These are phyloP conservation scores for Botrytis elliptica DNA, from an alignment of 2,329 filamentous ascomycete genomes.

Conservation along the genomic window DNA sequence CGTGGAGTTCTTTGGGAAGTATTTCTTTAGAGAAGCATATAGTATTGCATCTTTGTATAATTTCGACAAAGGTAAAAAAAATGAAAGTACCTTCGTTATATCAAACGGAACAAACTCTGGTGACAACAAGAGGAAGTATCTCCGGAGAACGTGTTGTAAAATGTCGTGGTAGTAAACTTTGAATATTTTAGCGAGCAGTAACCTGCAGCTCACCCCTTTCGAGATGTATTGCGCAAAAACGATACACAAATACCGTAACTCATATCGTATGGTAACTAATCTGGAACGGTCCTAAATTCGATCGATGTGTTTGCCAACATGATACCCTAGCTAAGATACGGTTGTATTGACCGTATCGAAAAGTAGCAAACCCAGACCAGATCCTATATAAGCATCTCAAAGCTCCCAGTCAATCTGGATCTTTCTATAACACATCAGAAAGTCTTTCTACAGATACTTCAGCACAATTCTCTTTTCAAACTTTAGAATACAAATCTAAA, in stretches of 20 bases:
- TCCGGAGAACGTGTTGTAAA: not conserved
- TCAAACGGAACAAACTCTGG: too few species aligned
- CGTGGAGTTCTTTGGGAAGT: too few species aligned
- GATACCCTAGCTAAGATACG: not conserved
- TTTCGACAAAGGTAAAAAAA: not conserved
- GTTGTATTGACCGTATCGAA: not conserved
- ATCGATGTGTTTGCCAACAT: not conserved
- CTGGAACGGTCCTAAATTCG: rapidly evolving
- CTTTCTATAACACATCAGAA: not conserved
- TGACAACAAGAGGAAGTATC: too few species aligned
- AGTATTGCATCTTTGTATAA: not conserved
- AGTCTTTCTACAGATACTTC: not conserved
- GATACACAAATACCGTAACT: rapidly evolving
- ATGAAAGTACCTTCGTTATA: too few species aligned
- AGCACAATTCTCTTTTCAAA: not conserved
- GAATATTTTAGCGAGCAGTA: not conserved
- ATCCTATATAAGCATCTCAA: not conserved
- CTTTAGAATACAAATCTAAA: not conserved
- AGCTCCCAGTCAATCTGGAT: not conserved
- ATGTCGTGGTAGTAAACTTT: too few species aligned
- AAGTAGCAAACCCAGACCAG: not conserved
- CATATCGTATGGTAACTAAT: not conserved
- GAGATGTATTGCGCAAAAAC: not conserved
- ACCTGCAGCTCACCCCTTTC: rapidly evolving
- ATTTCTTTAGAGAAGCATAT: not conserved